Conservation (phyloP, 2,329 filamentous ascomycete genomes). For the Phialophora expanda region DNA sequence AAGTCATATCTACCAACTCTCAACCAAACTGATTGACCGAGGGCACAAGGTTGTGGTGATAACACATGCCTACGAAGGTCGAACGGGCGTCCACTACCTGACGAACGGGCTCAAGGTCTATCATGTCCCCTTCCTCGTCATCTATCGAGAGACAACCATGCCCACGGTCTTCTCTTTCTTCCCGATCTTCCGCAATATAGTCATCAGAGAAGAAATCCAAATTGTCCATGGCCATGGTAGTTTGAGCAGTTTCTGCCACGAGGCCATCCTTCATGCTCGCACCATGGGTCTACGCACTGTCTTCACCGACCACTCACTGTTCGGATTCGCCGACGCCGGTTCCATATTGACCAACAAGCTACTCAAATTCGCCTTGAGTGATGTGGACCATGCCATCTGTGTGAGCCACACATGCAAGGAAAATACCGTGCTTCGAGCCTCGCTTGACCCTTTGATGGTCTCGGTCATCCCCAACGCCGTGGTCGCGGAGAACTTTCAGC, state of each 20-base stretch:
- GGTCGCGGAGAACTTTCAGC: constrained; percentile 93
- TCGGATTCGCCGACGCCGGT: constrained; percentile 93
- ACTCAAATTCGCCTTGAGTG: constrained; percentile 92
- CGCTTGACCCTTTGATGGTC: constrained; percentile 93
- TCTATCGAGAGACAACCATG: constrained; percentile 91
- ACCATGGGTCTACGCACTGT: constrained; percentile 97
- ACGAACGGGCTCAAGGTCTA: constrained; percentile 99
- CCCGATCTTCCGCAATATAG: constrained; percentile 94
- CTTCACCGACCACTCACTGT: constrained; percentile 96
- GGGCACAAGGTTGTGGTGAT: constrained; percentile 98
- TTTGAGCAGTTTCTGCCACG: constrained; percentile 89
- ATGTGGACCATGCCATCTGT: constrained; percentile 97
- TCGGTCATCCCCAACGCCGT: constrained; percentile 98
- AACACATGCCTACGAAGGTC: constrained; percentile 89
- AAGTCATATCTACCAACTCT: constrained; percentile 97
- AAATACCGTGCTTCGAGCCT: constrained; percentile 93
- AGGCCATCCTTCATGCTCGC: constrained; percentile 89
- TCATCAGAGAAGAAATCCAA: constrained; percentile 91
- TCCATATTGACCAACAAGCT: constrained; percentile 98
- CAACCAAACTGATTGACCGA: constrained; percentile 94
- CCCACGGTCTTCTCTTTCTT: constrained; percentile 99
- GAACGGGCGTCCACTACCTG: constrained; percentile 90
- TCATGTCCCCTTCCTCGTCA: constrained; percentile 93
- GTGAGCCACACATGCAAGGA: constrained; percentile 99
- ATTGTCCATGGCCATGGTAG: constrained; percentile 98